Evolutionary conservation across 352 stramenopile genomes (phyloP), one percentile per base, ranked within the genome.

Genomic region (Phytophthora quininea): DNA sequence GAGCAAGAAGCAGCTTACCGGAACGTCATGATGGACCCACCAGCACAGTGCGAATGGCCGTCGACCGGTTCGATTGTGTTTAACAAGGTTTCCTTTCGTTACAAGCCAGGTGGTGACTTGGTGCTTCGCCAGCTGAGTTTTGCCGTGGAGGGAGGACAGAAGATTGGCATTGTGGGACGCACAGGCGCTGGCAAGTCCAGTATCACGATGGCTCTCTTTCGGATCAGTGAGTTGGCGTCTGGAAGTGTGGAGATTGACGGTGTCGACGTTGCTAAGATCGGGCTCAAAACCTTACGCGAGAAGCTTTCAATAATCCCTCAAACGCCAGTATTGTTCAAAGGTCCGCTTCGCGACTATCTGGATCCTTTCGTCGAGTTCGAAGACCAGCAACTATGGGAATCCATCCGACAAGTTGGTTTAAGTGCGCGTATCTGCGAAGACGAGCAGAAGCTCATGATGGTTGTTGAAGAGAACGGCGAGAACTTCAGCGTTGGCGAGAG

Each of bases 401-500:
- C 53, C 1, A 55, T 80, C 33, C 61, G 70, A 89, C 31, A 84
- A 80, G 64, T 85, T 27, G 72, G 75, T 7, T 62, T 85, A 32
- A 31, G 15, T n/a, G 69, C 82, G 88, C 95, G 71, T 43, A 86
- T 95, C 46, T 47, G 53, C 10, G 61, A 61, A 32, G 69, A 74
- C 7, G 58, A 71, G n/a, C 57, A 58, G 19, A 93, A 88, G 54
- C 73, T 98, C 3, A 71, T 92, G 46, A 78, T 74, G 58, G 42
- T 69, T 3, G 88, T 99, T 5, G 88, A 97, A 50, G 94, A 99
- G 58, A 94, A 93, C 31, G 97, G 97, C 12, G 78, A 77, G 15
- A 99, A 99, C 72, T 98, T 98, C 37, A 94, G 73, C 56, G 89
- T 98, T 37, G 97, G 97, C 3, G 91, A 99, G 73, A 68, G 95